Conservation (phyloP, 169 alveolate species). For the Cryptosporidium ryanae region DNA sequence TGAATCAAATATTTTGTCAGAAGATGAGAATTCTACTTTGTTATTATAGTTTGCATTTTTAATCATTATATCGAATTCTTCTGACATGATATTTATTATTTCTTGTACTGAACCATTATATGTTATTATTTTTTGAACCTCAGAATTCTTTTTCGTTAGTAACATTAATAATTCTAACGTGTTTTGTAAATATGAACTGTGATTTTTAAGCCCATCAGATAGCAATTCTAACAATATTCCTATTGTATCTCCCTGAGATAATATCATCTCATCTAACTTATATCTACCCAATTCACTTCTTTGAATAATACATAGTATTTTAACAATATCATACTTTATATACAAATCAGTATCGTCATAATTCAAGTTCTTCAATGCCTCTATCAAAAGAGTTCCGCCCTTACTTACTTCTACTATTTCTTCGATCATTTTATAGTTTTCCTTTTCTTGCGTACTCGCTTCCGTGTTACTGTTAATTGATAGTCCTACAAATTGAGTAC, state of each 20-base stretch:
- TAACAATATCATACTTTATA: conserved; percentile 39
- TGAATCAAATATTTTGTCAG: conserved; percentile 2
- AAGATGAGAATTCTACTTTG: not conserved
- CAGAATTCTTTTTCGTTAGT: conserved; percentile 19
- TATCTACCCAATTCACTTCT: conserved; percentile 23
- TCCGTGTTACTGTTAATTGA: not conserved
- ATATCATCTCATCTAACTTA: conserved; percentile 30
- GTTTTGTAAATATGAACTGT: conserved; percentile 32
- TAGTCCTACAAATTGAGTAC: not conserved
- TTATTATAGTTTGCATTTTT: conserved; percentile 9
- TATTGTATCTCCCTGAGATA: conserved; percentile 48
- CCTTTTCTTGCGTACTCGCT: not conserved
- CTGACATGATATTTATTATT: conserved; percentile 23
- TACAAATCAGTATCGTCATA: conserved; percentile 34
- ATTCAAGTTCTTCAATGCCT: conserved; percentile 16
- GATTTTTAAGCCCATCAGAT: conserved; percentile 28
- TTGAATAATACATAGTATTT: conserved; percentile 15
- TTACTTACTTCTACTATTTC: conserved; percentile 46
- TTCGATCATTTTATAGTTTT: conserved; percentile 26
- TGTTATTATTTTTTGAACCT: conserved; percentile 54
- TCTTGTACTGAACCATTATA: conserved; percentile 29
- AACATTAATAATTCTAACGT: conserved; percentile 40
- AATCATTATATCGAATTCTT: conserved; percentile 20
- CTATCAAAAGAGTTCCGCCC: conserved; percentile 38
- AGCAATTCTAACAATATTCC: conserved; percentile 36